Evolutionary conservation across 2,329 filamentous ascomycete genomes (phyloP).

Genomic region (Fusarium sp.): DNA sequence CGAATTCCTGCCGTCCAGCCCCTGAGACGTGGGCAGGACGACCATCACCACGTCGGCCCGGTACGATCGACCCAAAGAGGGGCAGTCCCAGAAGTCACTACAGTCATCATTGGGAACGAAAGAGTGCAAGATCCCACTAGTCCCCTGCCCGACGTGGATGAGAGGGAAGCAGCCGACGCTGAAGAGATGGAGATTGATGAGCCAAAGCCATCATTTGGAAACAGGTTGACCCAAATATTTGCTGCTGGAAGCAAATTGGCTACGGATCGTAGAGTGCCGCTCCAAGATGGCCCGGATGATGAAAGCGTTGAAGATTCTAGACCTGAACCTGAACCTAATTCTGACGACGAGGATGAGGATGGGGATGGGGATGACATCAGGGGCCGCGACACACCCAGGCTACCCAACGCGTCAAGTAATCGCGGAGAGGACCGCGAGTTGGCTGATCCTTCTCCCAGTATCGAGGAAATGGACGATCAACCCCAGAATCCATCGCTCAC

Average conservation of each 20-base stretch:
- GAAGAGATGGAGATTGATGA: conserved; percentile 9
- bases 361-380: background rate
- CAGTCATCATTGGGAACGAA: conserved; percentile 39
- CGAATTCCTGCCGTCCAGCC: conserved; percentile 32
- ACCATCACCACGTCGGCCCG: background rate
- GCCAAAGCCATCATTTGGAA: conserved; percentile 35
- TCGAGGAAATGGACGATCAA: background rate
- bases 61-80: conserved; percentile 9
- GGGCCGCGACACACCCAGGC: background rate
- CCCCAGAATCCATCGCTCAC: background rate
- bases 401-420: background rate
- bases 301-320: conserved; percentile 7
- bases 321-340: conserved; percentile 1
- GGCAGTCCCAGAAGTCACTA: conserved; percentile 21
- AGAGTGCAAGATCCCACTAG: conserved; percentile 7
- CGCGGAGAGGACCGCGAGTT: background rate
- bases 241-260: conserved; percentile 16
- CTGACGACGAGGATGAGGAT: conserved; percentile 3
- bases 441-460: background rate
- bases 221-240: conserved; percentile 34
- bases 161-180: background rate
- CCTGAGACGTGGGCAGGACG: conserved; percentile 12
- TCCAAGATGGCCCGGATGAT: conserved; percentile 27
- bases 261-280: background rate
- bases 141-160: background rate